These are phyloP conservation scores for Neonectria coccinea DNA, from an alignment of 2,329 filamentous ascomycete genomes.

Conservation along the genomic window DNA sequence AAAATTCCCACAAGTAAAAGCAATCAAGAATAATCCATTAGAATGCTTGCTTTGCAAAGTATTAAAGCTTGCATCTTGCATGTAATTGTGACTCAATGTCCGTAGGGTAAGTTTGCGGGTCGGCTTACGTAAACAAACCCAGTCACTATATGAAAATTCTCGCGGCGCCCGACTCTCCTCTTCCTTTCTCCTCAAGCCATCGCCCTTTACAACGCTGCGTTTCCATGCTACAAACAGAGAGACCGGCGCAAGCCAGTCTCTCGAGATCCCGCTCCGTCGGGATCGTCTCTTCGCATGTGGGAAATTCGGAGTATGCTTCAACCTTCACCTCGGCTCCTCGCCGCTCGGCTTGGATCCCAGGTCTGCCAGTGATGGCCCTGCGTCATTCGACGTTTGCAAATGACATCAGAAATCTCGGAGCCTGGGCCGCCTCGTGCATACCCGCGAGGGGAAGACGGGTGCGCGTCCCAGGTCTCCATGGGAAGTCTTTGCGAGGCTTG, in stretches of 20 bases:
- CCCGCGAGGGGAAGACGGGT: slow-evolving; percentile 29
- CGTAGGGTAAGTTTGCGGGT: slow-evolving; percentile 14
- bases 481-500: slow-evolving; percentile 96
- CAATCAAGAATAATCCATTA: too few relatives aligned
- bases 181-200: slow-evolving; percentile 67
- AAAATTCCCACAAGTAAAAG: too few relatives aligned
- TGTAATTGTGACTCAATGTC: too few relatives aligned
- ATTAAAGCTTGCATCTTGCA: too few relatives aligned
- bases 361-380: slow-evolving; percentile 88
- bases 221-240: slow-evolving; percentile 91
- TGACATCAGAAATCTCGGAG: slow-evolving; percentile 93
- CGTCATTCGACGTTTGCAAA: slow-evolving; percentile 85
- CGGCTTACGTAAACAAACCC: slow-evolving; percentile 13
- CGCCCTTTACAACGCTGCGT: slow-evolving; percentile 92
- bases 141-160: slow-evolving; percentile 36
- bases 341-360: slow-evolving; percentile 45
- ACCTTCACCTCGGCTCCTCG: slow-evolving; percentile 45
- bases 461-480: slow-evolving; percentile 70
- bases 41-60: too few relatives aligned
- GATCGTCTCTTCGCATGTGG: slow-evolving; percentile 76
- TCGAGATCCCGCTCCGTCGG: slow-evolving; percentile 38
- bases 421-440: slow-evolving; percentile 41
- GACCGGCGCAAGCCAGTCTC: slow-evolving; percentile 34
- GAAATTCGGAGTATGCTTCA: slow-evolving; percentile 99
- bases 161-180: slow-evolving; percentile 17